Evolutionary conservation across 495 filamentous ascomycete genomes (phyloP).

Genomic region (Annulohypoxylon bovei): DNA sequence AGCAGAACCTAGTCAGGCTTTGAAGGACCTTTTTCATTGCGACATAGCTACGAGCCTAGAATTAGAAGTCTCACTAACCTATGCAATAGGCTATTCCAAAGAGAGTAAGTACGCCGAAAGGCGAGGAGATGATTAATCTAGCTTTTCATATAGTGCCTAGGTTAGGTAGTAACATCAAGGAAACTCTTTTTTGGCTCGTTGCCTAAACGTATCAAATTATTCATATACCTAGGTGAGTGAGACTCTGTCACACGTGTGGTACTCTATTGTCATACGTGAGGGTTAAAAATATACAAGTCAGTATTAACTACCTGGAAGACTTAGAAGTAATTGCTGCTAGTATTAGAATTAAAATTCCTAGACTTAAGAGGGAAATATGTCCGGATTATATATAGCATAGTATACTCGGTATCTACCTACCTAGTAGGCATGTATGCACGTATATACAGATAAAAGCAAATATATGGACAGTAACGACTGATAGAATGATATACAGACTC

Average conservation of each 20-base stretch:
- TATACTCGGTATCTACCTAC: too few species aligned
- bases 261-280: neutral
- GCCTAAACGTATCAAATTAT: neutral
- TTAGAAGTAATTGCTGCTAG: neutral
- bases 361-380: neutral
- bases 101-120: neutral
- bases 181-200: neutral
- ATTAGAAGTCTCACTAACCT: neutral
- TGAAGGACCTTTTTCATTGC: neutral
- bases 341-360: neutral
- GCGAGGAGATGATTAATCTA: neutral
- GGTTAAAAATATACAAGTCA: neutral
- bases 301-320: neutral
- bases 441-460: neutral
- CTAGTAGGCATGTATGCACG: neutral
- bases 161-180: neutral
- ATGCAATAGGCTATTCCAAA: neutral
- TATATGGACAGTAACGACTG: neutral
- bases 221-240: neutral
- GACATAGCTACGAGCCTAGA: conserved; percentile 9
- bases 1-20: neutral
- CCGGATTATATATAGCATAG: too few species aligned
- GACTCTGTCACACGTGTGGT: neutral
- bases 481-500: neutral
- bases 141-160: neutral